Conservation (phyloP, 768 basidiomycete genomes). For the Termitomyces eurrhizus region DNA sequence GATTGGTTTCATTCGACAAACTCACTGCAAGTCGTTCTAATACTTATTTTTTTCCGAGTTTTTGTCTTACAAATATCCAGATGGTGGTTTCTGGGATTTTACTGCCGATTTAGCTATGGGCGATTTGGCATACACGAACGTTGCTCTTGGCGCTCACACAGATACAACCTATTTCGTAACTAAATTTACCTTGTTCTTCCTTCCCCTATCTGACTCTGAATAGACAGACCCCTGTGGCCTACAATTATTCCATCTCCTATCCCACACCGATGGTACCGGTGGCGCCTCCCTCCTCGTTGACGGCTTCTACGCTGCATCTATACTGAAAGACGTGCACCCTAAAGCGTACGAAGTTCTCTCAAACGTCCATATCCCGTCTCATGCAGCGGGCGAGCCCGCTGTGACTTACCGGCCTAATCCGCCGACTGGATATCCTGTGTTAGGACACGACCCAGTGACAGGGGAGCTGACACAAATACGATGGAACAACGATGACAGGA, state of each 20-base stretch:
- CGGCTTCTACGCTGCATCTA: slow-evolving; percentile 87
- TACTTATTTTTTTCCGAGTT: background rate
- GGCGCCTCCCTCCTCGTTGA: slow-evolving; percentile 93
- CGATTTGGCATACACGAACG: slow-evolving; percentile 90
- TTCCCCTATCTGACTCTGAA: background rate
- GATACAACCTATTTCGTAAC: slow-evolving; percentile 66
- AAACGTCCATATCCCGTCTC: slow-evolving; percentile 65
- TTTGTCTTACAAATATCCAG: slow-evolving; percentile 31
- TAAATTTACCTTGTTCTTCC: slow-evolving; percentile 6
- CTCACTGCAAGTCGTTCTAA: slow-evolving; percentile 38
- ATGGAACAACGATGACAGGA: slow-evolving; percentile 95
- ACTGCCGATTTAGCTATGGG: slow-evolving; percentile 87
- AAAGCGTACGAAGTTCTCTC: slow-evolving; percentile 68
- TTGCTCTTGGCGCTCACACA: slow-evolving; percentile 82
- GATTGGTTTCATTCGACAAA: slow-evolving; percentile 88
- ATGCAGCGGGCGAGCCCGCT: slow-evolving; percentile 79
- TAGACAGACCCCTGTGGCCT: slow-evolving; percentile 94
- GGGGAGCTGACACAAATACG: slow-evolving; percentile 72
- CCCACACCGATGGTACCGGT: slow-evolving; percentile 75
- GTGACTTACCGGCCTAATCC: slow-evolving; percentile 58
- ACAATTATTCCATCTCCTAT: slow-evolving; percentile 92
- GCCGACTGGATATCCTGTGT: slow-evolving; percentile 59
- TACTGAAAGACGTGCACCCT: slow-evolving; percentile 71
- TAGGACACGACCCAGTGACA: slow-evolving; percentile 58
- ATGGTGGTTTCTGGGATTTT: slow-evolving; percentile 97